Evolutionary conservation across 805 yeast genomes (phyloP), one percentile per base, ranked within the genome.

Genomic region (Peterozyma toletana): DNA sequence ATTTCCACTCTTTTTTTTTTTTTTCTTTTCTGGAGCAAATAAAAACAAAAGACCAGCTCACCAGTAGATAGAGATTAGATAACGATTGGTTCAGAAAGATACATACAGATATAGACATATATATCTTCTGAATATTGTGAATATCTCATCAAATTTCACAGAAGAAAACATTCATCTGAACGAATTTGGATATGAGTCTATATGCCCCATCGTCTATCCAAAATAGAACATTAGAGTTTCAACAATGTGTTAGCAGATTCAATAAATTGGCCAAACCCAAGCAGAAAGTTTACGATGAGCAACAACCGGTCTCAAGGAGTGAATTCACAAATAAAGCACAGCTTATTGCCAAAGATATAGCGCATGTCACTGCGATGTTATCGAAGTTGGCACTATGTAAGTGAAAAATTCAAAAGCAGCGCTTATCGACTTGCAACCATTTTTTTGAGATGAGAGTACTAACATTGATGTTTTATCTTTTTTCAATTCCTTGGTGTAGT

Each of bases 151-250:
- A 4, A 21, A 7, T 7, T 21, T 21, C 7, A 7, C 7, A 21
- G 27, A 21, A 21, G 27, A 21, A 21, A 21, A 7, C 27, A 21
- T 4, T 21, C 27, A 21, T 21, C 7, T 21, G 7, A 21, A 21
- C 27, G 7, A 21, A 21, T 7, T 21, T 21, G 34, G 15, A 31
- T 11, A 54, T 58, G 60, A 56, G 56, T 31, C 11, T 53, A 29
- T 51, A 53, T 34, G 41, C 62, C 38, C 57, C 67, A 39, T 56
- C 50, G 9, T 58, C 55, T 31, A 70, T 80, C 35, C 91, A 85
- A 58, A 95, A 91, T 64, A 73, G 99, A 52, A 91, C 98, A 9
- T 72, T 78, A 49, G 98, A 91, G 70, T 91, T 91, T 68, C 91
- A 89, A 53, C 90, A 89, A 57, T 88, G 96, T 58, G 96, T 91